Base-by-base conservation (phyloP, 2,329 filamentous ascomycete genomes). In the Venturia asperata region DNA sequence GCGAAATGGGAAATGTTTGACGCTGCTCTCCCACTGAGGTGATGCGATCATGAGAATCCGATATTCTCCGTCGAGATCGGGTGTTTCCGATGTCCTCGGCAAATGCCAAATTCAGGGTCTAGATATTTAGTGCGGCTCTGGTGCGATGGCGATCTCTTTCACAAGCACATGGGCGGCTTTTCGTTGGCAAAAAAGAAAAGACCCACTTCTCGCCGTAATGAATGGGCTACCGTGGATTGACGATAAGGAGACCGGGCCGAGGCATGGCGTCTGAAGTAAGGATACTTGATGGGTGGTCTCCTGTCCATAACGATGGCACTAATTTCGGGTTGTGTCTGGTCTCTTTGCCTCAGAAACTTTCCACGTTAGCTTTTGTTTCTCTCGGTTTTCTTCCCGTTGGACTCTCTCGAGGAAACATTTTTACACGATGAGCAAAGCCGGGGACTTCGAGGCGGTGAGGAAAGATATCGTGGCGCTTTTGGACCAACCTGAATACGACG, bases 401-500 rank as follows among this genome's bases (percentile, higher is more conserved):
- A 1, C 10, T n/a, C n/a, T n/a, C 27, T 37, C 19, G 30, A 37
- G 52, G 19, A 10, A 13, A 19, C 1, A 13, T 13, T 37, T 37
- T 3, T 24, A 27, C 30, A 37, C 10, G 30, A 58, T 58, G 52
- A 58, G 52, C 19, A n/a, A 37, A 37, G 30, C n/a, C n/a, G 52
- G 66, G 34, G 70, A 73, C 66, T 72, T 79, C 72, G 74, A 74
- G 58, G 78, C 81, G 49, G 84, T 86, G 69, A 79, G 79, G 61
- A 78, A 80, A 69, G 83, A 84, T 69, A 81, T 86, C 64, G 75
- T 74, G 67, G 76, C 77, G 34, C 78, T 85, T 64, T 75, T 86
- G 60, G 77, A 82, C 67, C 83, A 87, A 72, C 85, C 85, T 27
- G 83, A 78, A 68, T 87, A 87, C 72, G 85, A 87, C 69, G 85